Evolutionary conservation across 139 green algal species (phyloP), one percentile per base, ranked within the genome.

Genomic region (Tetratostichococcus sp.): DNA sequence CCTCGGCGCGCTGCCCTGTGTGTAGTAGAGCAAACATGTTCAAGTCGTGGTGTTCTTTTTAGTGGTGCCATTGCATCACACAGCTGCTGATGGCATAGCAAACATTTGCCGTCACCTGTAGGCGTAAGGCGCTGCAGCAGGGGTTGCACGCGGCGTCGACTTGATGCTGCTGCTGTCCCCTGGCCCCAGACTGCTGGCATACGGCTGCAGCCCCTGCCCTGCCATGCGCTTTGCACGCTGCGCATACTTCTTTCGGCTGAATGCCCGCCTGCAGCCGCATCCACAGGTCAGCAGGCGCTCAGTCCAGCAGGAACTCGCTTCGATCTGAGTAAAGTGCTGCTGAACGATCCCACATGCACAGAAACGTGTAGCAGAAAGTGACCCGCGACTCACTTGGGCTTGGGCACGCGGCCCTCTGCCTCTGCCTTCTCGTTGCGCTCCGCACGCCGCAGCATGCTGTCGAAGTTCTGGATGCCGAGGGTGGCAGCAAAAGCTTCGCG

Each of bases 151-250:
- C 17, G 50, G 50, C 4, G 50, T 25, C 14, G 50, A 26, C 50
- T 62, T 62, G 14, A 62, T 17, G 11, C 19, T 17, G 50, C 50
- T 25, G 17, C 17, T 4, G 26, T 23, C 11, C 19, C 14, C 4
- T 2, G 50, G 19, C 2, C 11, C 50, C 2, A 25, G 17, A 17
- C 17, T 26, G 50, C 14, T 2, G n/a, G 39, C 30, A 0, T 35
- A 39, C 2, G 76, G 71, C 69, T 89, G 76, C 30, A 91, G 76
- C 1, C 88, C 88, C 82, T 88, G 83, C 4, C 88, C 88, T 28
- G 79, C 82, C 85, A 95, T 92, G 71, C 90, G 85, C 77, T 80
- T 80, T 23, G 89, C 85, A 0, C 90, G 81, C 65, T 87, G 78
- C 26, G 79, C 76, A 4, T 83, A 79, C 43, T 86, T 89, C 79